These are phyloP conservation scores for Yamadazyma insecticola DNA, from an alignment of 805 yeast genomes.

Conservation along the genomic window DNA sequence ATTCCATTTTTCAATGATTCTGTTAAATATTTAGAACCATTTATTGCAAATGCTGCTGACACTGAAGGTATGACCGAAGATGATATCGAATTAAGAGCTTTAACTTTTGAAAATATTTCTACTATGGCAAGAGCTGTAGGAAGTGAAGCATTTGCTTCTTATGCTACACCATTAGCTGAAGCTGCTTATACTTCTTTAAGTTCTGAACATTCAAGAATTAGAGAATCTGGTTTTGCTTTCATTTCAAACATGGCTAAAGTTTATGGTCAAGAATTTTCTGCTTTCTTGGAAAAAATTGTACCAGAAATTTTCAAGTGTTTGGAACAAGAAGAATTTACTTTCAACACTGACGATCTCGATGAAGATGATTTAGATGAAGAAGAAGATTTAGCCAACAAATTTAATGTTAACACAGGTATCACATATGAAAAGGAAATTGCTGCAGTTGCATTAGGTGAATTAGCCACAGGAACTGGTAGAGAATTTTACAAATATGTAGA, in stretches of 20 bases:
- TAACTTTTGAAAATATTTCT: constrained; percentile 88
- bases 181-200: constrained; percentile 79
- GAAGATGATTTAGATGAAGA: constrained; percentile 50
- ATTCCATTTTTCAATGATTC: constrained; percentile 82
- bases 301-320: constrained; percentile 82
- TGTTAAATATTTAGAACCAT: constrained; percentile 76
- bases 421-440: constrained; percentile 96
- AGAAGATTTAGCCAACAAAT: constrained; percentile 63
- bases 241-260: constrained; percentile 93
- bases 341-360: constrained; percentile 47
- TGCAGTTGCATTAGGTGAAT: constrained; percentile 82
- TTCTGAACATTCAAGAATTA: constrained; percentile 75
- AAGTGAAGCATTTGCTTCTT: constrained; percentile 77
- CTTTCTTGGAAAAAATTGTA: constrained; percentile 75
- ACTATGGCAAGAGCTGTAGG: constrained; percentile 97
- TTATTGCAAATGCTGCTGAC: constrained; percentile 61
- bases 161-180: constrained; percentile 82
- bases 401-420: constrained; percentile 89
- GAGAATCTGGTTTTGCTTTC: constrained; percentile 94
- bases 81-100: constrained; percentile 86
- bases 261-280: constrained; percentile 84
- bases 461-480: constrained; percentile 82
- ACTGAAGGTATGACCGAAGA: constrained; percentile 81
- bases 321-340: constrained; percentile 79
- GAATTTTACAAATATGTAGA: constrained; percentile 77